Evolutionary conservation across 2,329 filamentous ascomycete species (phyloP).

Genomic region (Aspergillus neoniger): DNA sequence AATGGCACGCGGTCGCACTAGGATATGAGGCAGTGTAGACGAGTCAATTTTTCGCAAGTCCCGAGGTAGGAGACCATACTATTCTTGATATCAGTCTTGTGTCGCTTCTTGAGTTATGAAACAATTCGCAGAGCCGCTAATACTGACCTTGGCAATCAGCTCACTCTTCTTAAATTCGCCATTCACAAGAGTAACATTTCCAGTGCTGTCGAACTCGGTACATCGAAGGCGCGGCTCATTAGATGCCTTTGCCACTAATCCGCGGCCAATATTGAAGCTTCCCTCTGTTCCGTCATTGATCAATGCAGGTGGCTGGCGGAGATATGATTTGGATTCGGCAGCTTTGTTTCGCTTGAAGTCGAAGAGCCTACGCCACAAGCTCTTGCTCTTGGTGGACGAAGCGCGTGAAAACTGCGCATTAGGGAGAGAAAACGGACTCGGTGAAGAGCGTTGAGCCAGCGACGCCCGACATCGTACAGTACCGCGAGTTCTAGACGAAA

Average conservation of each 20-base stretch:
- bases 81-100: conserved; percentile 12
- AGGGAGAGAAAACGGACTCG: conserved; percentile 14
- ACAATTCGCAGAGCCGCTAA: conserved; percentile 78
- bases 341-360: conserved; percentile 37
- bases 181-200: conserved; percentile 87
- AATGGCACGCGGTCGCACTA: conserved; percentile 89
- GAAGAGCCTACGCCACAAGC: conserved; percentile 41
- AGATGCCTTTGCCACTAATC: conserved; percentile 72
- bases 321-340: conserved; percentile 47
- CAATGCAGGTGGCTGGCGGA: conserved; percentile 60
- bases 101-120: neutral
- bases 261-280: conserved; percentile 68
- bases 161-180: conserved; percentile 98
- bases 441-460: conserved; percentile 3
- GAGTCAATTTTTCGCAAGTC: conserved; percentile 98
- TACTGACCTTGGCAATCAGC: conserved; percentile 81
- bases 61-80: conserved; percentile 90
- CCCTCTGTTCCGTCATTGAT: conserved; percentile 61
- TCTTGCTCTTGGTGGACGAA: conserved; percentile 35
- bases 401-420: conserved; percentile 26
- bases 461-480: conserved; percentile 17
- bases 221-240: conserved; percentile 86
- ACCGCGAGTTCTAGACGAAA: conserved; percentile 14
- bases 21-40: conserved; percentile 89
- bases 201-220: conserved; percentile 91